Percentiles rank a stretch among this genome's conserved stretches.
phyloP scores from a whole-genome alignment of 2,329 filamentous ascomycete genomes.

The Fusarium hostae region DNA sequence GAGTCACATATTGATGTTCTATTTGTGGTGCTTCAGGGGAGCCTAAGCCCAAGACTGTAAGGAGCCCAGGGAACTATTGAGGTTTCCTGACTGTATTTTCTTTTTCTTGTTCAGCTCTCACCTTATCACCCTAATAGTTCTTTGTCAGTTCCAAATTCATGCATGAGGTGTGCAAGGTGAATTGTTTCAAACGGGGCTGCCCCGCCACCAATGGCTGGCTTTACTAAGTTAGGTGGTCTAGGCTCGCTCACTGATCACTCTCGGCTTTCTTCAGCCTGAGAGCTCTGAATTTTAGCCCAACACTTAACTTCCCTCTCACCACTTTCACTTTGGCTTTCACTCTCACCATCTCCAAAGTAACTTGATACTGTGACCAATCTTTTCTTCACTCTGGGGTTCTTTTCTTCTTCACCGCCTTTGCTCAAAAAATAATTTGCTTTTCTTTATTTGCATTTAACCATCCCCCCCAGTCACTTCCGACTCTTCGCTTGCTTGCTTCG shows the following conservation, averaged over 20 bases:
- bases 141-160: conserved; percentile 10
- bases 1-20: not conserved
- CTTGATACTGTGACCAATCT: conserved; percentile 29
- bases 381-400: not conserved
- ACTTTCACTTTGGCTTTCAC: conserved; percentile 10
- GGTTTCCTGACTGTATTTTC: not conserved
- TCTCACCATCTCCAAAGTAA: conserved; percentile 1
- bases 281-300: conserved; percentile 42
- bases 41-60: not conserved
- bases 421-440: conserved; percentile 8
- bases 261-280: conserved; percentile 36
- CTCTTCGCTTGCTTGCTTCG: conserved; percentile 16
- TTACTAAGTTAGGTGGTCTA: conserved; percentile 1
- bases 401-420: conserved; percentile 16
- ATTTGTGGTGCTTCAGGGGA: not conserved
- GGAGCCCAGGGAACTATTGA: not conserved
- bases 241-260: conserved; percentile 26
- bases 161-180: conserved; percentile 8
- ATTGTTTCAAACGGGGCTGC: conserved; percentile 28
- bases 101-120: not conserved
- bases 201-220: conserved; percentile 23
- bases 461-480: conserved; percentile 1
- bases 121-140: not conserved
- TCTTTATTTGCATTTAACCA: conserved; percentile 2
- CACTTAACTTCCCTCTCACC: conserved; percentile 29